phyloP scores from a whole-genome alignment of 139 green algal genomes.

The Eudorina sp. region DNA sequence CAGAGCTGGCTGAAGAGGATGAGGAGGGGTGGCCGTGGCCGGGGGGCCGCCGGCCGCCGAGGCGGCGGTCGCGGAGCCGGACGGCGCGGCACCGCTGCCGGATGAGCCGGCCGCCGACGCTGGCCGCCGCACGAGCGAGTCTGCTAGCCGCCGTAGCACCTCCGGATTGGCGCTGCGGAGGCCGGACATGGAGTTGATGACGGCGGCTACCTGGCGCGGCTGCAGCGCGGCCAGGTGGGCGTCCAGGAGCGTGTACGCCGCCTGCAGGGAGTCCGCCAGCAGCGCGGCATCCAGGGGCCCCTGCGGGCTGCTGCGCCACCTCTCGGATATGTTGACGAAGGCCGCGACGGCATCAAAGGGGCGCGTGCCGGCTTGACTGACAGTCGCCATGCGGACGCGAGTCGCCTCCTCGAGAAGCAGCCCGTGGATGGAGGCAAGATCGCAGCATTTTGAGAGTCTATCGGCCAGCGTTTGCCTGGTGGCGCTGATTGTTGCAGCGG shows the following conservation, averaged over 20 bases:
- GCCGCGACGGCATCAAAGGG: conserved; percentile 1
- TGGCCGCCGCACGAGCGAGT: background rate
- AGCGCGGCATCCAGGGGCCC: background rate
- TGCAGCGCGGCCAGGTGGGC: background rate
- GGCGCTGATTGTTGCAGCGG: no score
- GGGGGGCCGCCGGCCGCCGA: background rate
- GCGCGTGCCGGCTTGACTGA: no score
- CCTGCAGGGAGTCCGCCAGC: conserved; percentile 1
- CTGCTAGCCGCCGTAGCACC: conserved; percentile 20
- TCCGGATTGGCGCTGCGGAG: conserved; percentile 14
- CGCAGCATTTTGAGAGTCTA: background rate
- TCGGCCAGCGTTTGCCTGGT: no score
- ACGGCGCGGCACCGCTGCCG: no score
- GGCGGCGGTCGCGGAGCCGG: background rate
- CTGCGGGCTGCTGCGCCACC: background rate
- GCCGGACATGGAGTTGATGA: background rate
- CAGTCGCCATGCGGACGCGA: background rate
- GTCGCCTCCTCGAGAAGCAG: conserved; percentile 6
- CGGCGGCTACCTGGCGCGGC: background rate
- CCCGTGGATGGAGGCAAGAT: background rate
- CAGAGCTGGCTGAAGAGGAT: no score
- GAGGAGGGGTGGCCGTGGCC: background rate
- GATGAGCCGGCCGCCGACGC: no score
- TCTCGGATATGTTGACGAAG: background rate
- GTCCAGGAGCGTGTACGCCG: conserved; percentile 10